These are phyloP conservation scores for Umbilicaria muhlenbergii DNA, from an alignment of 495 filamentous ascomycete genomes.

Conservation along the genomic window DNA sequence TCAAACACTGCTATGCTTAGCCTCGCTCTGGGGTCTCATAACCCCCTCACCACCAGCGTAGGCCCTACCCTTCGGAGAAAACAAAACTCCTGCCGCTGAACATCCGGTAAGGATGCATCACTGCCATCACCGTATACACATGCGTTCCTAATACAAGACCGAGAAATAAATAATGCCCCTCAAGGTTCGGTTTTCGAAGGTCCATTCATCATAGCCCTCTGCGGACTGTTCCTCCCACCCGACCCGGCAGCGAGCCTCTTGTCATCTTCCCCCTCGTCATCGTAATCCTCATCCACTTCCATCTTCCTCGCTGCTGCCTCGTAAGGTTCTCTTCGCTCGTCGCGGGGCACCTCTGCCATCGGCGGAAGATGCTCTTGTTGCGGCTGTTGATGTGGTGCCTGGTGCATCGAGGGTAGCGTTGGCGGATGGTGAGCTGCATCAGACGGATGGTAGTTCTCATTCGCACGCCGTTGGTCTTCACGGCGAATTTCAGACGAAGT, in stretches of 20 bases:
- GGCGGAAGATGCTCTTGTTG: constrained; percentile 26
- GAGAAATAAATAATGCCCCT: too few relatives aligned
- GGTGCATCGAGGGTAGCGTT: constrained; percentile 53
- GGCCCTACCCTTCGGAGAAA: too few relatives aligned
- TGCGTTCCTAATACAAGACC: too few relatives aligned
- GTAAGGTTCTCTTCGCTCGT: constrained; percentile 41
- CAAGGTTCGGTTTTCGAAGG: constrained; percentile 12
- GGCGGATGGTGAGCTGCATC: constrained; percentile 81
- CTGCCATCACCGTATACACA: too few relatives aligned
- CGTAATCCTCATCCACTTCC: constrained; percentile 94
- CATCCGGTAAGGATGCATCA: too few relatives aligned
- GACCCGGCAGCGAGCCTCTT: constrained; percentile 43
- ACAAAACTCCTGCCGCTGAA: too few relatives aligned
- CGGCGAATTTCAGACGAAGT: constrained; percentile 63
- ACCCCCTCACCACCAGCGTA: too few relatives aligned
- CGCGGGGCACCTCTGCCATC: constrained; percentile 34
- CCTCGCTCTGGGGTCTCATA: too few relatives aligned
- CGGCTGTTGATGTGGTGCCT: constrained; percentile 40
- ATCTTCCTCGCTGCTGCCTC: constrained; percentile 87
- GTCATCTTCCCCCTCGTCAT: constrained; percentile 73
- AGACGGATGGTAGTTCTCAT: constrained; percentile 74
- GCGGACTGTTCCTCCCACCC: constrained; percentile 28
- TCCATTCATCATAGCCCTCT: constrained; percentile 12
- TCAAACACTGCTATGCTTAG: too few relatives aligned
- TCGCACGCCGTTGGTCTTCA: constrained; percentile 52